Evolutionary conservation across 2,329 filamentous ascomycete species (phyloP).

Genomic region (Aspergillaceae sp.): DNA sequence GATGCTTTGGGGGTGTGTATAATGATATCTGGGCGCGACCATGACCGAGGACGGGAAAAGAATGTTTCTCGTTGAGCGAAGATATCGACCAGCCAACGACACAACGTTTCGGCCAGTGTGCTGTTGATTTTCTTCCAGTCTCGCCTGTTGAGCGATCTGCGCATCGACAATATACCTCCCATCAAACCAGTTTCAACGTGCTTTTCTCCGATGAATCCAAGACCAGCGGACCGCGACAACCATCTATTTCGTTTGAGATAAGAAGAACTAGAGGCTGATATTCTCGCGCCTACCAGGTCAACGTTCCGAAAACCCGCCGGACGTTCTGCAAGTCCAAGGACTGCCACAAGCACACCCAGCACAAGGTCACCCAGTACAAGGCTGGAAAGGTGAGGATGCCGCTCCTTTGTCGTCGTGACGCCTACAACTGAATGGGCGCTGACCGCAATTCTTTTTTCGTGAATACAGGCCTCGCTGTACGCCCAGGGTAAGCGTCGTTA

Average conservation of each 20-base stretch:
- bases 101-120: not conserved
- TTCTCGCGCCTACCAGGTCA: conserved; percentile 55
- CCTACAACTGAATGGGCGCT: conserved; percentile 9
- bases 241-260: conserved; percentile 1
- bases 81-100: conserved; percentile 1
- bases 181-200: not conserved
- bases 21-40: no score
- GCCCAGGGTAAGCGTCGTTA: conserved; percentile 99
- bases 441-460: conserved; percentile 14
- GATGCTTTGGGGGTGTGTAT: no score
- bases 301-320: conserved; percentile 95
- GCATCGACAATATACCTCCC: no score
- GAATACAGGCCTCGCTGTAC: conserved; percentile 69
- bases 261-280: conserved; percentile 16
- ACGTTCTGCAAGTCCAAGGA: conserved; percentile 97
- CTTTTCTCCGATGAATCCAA: conserved; percentile 8
- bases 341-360: conserved; percentile 85
- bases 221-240: not conserved
- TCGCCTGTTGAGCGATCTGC: no score
- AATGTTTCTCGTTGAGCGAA: not conserved
- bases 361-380: conserved; percentile 96
- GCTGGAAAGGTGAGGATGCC: conserved; percentile 65
- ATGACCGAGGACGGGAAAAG: no score
- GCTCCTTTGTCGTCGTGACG: not conserved
- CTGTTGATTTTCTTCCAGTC: no score